Percentiles rank a stretch among this genome's conserved stretches.
phyloP scores from a whole-genome alignment of 192 early-diverging fungal genomes.

The Powellomyces hirtus region DNA sequence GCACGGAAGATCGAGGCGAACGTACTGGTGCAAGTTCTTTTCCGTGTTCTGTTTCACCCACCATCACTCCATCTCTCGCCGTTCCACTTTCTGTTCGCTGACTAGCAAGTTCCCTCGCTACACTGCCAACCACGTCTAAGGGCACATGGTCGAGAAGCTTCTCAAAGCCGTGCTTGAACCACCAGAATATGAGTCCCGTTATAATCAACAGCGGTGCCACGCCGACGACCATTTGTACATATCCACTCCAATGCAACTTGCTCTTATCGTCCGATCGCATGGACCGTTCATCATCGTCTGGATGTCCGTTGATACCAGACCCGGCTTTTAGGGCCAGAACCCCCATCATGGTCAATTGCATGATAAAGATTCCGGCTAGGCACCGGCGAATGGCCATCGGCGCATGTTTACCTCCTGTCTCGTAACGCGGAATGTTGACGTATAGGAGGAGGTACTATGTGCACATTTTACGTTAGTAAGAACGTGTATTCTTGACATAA shows the following conservation, averaged over 20 bases:
- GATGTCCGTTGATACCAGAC: neutral
- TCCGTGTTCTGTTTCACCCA: constrained; percentile 8
- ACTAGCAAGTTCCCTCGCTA: constrained; percentile 30
- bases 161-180: constrained; percentile 50
- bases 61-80: neutral
- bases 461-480: no score
- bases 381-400: constrained; percentile 51
- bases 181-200: constrained; percentile 37
- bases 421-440: constrained; percentile 52
- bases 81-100: neutral
- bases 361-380: constrained; percentile 44
- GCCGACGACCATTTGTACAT: constrained; percentile 48
- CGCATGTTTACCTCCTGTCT: constrained; percentile 44
- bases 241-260: constrained; percentile 17
- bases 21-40: constrained; percentile 19
- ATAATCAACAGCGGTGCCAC: constrained; percentile 44
- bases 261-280: constrained; percentile 1
- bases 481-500: neutral
- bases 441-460: constrained; percentile 49
- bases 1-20: neutral
- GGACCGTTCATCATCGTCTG: neutral
- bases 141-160: constrained; percentile 43
- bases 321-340: constrained; percentile 47
- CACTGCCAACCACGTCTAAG: constrained; percentile 45
- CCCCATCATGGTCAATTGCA: constrained; percentile 56